Conservation (phyloP, 163 green algal species). For the Scenedesmus sp. region DNA sequence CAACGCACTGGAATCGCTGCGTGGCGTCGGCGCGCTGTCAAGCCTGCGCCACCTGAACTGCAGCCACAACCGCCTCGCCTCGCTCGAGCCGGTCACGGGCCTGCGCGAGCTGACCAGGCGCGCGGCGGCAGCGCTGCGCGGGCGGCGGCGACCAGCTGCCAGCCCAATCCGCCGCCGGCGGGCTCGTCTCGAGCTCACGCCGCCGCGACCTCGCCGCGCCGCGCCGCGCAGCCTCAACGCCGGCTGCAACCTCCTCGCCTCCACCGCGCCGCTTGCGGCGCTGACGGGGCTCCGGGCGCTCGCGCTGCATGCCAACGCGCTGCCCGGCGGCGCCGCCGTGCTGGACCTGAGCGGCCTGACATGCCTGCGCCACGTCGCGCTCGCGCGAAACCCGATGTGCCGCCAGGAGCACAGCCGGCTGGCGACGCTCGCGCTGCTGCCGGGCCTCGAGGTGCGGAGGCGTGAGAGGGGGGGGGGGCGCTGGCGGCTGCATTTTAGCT, state of each 20-base stretch:
- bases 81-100: background rate
- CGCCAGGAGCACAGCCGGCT: background rate
- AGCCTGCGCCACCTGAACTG: conserved; percentile 6
- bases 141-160: too few relatives aligned
- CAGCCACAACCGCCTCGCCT: conserved; percentile 21
- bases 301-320: conserved; percentile 24
- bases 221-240: conserved; percentile 8
- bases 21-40: background rate
- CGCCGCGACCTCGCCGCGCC: too few relatives aligned
- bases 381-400: conserved; percentile 21
- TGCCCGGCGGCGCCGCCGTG: background rate
- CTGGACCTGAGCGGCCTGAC: background rate
- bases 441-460: conserved; percentile 4
- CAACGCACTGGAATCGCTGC: conserved; percentile 1
- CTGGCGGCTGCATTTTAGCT: too few relatives aligned
- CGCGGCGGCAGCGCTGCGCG: too few relatives aligned
- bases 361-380: background rate
- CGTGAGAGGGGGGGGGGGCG: too few relatives aligned
- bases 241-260: conserved; percentile 9
- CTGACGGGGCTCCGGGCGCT: background rate
- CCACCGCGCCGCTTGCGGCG: background rate
- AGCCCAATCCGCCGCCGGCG: too few relatives aligned
- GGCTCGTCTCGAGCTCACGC: too few relatives aligned
- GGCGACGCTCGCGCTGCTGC: conserved; percentile 5
- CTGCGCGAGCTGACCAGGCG: background rate